Conservation (phyloP, 2,329 filamentous ascomycete species). For the Canariomyces notabilis region DNA sequence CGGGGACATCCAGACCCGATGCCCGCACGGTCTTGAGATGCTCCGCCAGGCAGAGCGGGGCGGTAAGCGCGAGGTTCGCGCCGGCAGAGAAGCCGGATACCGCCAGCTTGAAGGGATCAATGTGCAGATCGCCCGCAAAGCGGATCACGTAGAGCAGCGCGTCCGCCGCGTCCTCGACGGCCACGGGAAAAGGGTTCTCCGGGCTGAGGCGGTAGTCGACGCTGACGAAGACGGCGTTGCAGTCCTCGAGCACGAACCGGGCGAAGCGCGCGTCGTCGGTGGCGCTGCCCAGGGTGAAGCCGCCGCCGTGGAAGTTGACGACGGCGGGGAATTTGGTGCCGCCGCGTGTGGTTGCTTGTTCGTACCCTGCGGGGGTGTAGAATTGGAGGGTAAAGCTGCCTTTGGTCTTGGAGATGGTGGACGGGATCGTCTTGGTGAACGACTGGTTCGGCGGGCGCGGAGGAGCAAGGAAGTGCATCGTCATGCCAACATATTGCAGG, state of each 20-base stretch:
- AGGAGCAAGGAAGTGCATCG: slow-evolving; percentile 56
- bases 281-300: slow-evolving; percentile 58
- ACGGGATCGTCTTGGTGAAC: slow-evolving; percentile 53
- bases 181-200: slow-evolving; percentile 57
- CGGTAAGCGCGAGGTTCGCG: slow-evolving; percentile 49
- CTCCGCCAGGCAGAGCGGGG: slow-evolving; percentile 32
- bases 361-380: slow-evolving; percentile 38
- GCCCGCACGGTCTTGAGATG: slow-evolving; percentile 34
- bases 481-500: slow-evolving; percentile 65
- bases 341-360: slow-evolving; percentile 21
- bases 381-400: slow-evolving; percentile 38
- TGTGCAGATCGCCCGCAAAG: slow-evolving; percentile 51
- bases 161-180: slow-evolving; percentile 61
- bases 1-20: slow-evolving; percentile 35
- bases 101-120: slow-evolving; percentile 52
- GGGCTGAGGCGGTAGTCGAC: slow-evolving; percentile 67
- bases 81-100: slow-evolving; percentile 62
- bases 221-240: slow-evolving; percentile 55
- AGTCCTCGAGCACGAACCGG: slow-evolving; percentile 44
- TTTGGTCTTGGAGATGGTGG: slow-evolving; percentile 32
- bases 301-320: slow-evolving; percentile 64
- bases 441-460: slow-evolving; percentile 56
- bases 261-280: slow-evolving; percentile 61
- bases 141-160: slow-evolving; percentile 56
- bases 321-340: slow-evolving; percentile 44